Percentiles rank a stretch among this genome's conserved stretches.
Evolutionary conservation across 2,329 filamentous ascomycete species (phyloP).

Genomic region (Polychaeton citri): DNA sequence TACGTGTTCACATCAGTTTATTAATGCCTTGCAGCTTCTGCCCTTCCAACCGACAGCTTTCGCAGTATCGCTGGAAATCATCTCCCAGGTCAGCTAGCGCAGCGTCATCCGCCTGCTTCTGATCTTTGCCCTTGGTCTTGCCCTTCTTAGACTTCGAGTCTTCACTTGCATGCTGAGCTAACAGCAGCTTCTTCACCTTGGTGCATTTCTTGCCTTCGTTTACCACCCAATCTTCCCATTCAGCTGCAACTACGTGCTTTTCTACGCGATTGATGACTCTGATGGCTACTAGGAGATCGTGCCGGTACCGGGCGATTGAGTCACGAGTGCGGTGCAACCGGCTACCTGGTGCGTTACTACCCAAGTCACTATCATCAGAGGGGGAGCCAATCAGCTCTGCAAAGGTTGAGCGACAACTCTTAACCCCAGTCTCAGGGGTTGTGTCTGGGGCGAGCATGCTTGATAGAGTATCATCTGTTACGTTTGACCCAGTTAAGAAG

Average conservation of each 20-base stretch:
- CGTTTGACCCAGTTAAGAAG: background rate
- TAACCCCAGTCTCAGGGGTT: background rate
- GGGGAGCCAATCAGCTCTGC: slow-evolving; percentile 11
- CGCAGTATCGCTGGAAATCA: slow-evolving; percentile 48
- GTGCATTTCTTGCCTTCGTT: slow-evolving; percentile 68
- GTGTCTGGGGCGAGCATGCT: no score
- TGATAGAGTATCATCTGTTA: background rate
- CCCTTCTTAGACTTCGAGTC: slow-evolving; percentile 1
- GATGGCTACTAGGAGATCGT: slow-evolving; percentile 83
- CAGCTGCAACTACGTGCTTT: slow-evolving; percentile 67
- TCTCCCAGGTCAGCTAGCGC: slow-evolving; percentile 30
- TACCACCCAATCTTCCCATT: slow-evolving; percentile 86
- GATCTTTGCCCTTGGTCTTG: background rate
- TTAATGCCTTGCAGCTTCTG: slow-evolving; percentile 3
- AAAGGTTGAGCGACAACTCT: slow-evolving; percentile 21
- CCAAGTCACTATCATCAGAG: slow-evolving; percentile 3
- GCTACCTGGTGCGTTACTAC: slow-evolving; percentile 4
- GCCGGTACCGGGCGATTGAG: slow-evolving; percentile 67
- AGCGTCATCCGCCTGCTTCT: background rate
- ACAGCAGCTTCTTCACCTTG: slow-evolving; percentile 41
- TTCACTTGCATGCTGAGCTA: slow-evolving; percentile 5
- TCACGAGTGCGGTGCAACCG: slow-evolving; percentile 70
- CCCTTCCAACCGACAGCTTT: slow-evolving; percentile 40
- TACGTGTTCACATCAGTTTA: no score
- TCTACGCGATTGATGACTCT: slow-evolving; percentile 83